These are phyloP conservation scores for Pilatotrama ljubarskyi DNA, from an alignment of 768 basidiomycete genomes.

Conservation along the genomic window DNA sequence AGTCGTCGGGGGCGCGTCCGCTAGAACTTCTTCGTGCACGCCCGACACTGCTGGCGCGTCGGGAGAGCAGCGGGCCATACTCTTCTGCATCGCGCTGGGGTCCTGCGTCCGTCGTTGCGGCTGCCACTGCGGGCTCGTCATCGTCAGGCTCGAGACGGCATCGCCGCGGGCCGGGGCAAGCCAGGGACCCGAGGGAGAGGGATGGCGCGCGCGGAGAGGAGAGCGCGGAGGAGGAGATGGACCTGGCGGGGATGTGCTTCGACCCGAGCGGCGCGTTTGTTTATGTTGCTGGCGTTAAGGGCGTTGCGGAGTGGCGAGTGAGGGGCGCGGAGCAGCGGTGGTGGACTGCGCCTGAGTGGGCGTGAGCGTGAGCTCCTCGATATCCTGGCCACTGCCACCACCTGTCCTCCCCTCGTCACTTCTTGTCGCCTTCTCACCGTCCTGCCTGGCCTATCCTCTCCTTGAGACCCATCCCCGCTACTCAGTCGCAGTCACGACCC, in stretches of 20 bases:
- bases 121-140: constrained; percentile 5
- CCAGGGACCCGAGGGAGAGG: neutral
- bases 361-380: constrained; percentile 22
- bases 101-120: neutral
- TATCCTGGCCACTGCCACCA: neutral
- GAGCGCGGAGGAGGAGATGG: constrained; percentile 39
- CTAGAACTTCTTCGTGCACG: constrained; percentile 24
- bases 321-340: constrained; percentile 71
- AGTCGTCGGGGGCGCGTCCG: constrained; percentile 14
- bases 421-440: neutral
- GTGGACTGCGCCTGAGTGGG: constrained; percentile 58
- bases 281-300: constrained; percentile 65
- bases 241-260: constrained; percentile 73
- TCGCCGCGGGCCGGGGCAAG: neutral
- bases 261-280: constrained; percentile 67
- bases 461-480: no score
- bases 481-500: neutral
- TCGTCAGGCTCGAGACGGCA: constrained; percentile 6
- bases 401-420: neutral
- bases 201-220: constrained; percentile 1
- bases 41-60: constrained; percentile 25
- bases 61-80: constrained; percentile 28
- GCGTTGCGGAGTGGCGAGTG: constrained; percentile 78
- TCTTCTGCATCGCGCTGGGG: constrained; percentile 15
- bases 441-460: neutral